Conservation (phyloP, 768 basidiomycete genomes). For the Hygrophorus pudorinus region DNA sequence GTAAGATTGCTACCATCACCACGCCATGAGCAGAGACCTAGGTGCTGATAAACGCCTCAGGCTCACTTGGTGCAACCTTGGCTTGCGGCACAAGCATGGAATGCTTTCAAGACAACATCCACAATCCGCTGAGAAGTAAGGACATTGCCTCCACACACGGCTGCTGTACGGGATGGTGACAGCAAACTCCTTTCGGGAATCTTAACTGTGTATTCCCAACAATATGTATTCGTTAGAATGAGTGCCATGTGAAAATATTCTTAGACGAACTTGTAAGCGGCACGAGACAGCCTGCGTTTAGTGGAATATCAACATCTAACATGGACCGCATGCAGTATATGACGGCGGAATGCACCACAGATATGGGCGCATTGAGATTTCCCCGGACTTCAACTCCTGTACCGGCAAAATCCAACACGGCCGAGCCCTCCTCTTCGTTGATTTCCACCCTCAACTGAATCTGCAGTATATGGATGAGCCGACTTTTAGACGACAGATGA, state of each 20-base stretch:
- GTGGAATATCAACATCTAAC: conserved; percentile 79
- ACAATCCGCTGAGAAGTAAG: conserved; percentile 89
- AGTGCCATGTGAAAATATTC: background rate
- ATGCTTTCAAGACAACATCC: conserved; percentile 88
- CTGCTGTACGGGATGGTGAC: conserved; percentile 75
- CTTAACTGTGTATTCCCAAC: conserved; percentile 37
- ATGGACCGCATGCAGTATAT: conserved; percentile 87
- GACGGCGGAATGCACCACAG: conserved; percentile 79
- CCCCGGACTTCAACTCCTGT: conserved; percentile 79
- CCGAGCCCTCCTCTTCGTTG: conserved; percentile 60
- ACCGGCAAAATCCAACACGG: conserved; percentile 77
- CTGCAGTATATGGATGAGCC: conserved; percentile 22
- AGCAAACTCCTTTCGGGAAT: conserved; percentile 76
- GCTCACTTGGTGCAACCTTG: conserved; percentile 89
- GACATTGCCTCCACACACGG: conserved; percentile 91
- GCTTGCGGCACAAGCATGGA: conserved; percentile 84
- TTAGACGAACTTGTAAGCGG: conserved; percentile 58
- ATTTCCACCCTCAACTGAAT: conserved; percentile 74
- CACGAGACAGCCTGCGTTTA: conserved; percentile 90
- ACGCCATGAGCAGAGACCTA: conserved; percentile 4
- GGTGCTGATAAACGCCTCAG: background rate
- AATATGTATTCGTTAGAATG: background rate
- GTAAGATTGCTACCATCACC: conserved; percentile 61
- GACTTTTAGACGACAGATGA: background rate
- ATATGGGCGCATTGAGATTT: conserved; percentile 78